These are phyloP conservation scores for Fragaria vesca DNA, from an alignment of 306 rosid species.

Conservation along the genomic window DNA sequence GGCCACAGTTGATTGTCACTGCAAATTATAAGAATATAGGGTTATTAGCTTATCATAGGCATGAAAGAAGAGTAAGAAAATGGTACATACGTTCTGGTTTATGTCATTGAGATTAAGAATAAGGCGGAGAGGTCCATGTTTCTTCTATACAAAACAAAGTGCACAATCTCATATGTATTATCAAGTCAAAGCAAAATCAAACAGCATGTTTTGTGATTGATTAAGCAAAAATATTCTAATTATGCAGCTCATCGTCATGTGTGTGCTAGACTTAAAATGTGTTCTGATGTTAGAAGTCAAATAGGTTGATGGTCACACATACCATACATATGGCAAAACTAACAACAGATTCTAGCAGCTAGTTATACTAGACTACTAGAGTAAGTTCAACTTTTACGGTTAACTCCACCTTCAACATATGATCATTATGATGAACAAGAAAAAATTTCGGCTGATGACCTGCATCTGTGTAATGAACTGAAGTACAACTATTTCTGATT, in stretches of 20 bases:
- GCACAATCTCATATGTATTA: neutral
- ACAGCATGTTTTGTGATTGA: neutral
- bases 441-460: neutral
- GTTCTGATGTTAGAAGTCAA: too few species aligned
- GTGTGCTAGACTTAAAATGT: neutral
- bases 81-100: too few species aligned
- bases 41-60: too few species aligned
- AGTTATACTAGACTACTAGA: neutral
- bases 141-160: too few species aligned
- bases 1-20: too few species aligned
- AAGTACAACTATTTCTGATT: constrained; percentile 3
- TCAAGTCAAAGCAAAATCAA: neutral
- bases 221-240: neutral
- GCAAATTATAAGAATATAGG: too few species aligned
- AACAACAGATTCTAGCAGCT: neutral
- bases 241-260: neutral
- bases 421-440: neutral
- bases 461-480: neutral
- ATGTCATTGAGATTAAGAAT: too few species aligned
- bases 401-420: neutral
- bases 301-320: too few species aligned
- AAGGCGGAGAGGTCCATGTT: too few species aligned
- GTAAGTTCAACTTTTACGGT: neutral
- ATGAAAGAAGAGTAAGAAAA: too few species aligned
- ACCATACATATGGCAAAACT: too few species aligned